These are phyloP conservation scores for Candida taoyuanica DNA, from an alignment of 805 yeast genomes.

Conservation along the genomic window DNA sequence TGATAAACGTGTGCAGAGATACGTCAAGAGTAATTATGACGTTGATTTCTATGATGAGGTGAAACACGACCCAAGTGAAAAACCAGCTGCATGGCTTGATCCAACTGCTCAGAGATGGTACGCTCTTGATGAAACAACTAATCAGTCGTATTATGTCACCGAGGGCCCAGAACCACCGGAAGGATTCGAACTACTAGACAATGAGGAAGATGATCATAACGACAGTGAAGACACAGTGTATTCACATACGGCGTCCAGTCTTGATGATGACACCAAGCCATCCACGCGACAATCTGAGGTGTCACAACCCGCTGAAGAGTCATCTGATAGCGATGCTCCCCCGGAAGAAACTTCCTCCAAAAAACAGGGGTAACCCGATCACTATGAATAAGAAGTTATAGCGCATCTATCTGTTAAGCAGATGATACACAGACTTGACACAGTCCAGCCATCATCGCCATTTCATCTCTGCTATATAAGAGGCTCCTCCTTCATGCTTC, in stretches of 20 bases:
- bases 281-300: too few species aligned
- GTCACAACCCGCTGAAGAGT: background rate
- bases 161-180: slow-evolving; percentile 6
- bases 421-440: too few species aligned
- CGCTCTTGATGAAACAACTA: background rate
- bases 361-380: background rate
- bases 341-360: slow-evolving; percentile 14
- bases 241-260: too few species aligned
- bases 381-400: background rate
- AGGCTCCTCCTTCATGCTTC: too few species aligned
- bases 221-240: background rate
- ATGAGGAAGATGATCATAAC: background rate
- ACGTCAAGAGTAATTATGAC: slow-evolving; percentile 5
- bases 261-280: too few species aligned
- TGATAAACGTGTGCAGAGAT: slow-evolving; percentile 1
- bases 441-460: too few species aligned
- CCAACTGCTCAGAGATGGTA: slow-evolving; percentile 7
- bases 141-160: slow-evolving; percentile 4
- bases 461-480: too few species aligned
- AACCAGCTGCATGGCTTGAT: slow-evolving; percentile 9
- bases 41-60: slow-evolving; percentile 11
- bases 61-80: background rate
- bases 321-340: slow-evolving; percentile 3
- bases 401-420: background rate
- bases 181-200: background rate